Evolutionary conservation across 2,329 filamentous ascomycete genomes (phyloP).

Genomic region (Xylariaceae sp.): DNA sequence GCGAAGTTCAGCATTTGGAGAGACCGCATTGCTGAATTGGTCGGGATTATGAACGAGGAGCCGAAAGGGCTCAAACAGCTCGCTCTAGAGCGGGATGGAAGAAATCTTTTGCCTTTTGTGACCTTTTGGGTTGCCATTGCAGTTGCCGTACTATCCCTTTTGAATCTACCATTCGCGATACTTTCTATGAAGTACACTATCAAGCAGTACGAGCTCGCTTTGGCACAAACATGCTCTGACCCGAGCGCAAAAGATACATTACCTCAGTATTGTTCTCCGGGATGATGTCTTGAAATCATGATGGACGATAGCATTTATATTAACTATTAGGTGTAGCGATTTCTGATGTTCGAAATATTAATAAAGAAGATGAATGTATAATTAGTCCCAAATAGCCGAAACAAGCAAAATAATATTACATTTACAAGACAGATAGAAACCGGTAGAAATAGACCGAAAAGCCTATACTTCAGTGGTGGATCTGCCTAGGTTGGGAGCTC

Average conservation of each 20-base stretch:
- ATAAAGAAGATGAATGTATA: too few relatives aligned
- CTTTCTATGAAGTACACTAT: conserved; percentile 21
- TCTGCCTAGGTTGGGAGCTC: too few relatives aligned
- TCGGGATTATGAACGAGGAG: conserved; percentile 26
- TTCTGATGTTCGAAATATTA: not conserved
- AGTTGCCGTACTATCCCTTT: conserved; percentile 12
- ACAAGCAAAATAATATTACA: too few relatives aligned
- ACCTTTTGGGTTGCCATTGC: conserved; percentile 22
- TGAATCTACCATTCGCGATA: conserved; percentile 16
- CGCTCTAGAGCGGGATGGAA: conserved; percentile 15
- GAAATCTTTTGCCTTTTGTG: conserved; percentile 20
- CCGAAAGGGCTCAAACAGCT: conserved; percentile 21
- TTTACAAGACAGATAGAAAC: too few relatives aligned
- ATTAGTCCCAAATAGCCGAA: too few relatives aligned
- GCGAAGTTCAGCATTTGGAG: conserved; percentile 20
- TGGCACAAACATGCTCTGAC: conserved; percentile 18
- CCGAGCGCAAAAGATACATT: not conserved
- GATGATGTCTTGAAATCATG: not conserved
- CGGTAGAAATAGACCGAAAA: too few relatives aligned
- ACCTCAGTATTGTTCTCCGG: conserved; percentile 14
- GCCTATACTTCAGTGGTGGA: too few relatives aligned
- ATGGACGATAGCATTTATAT: not conserved
- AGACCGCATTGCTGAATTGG: conserved; percentile 13
- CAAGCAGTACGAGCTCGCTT: conserved; percentile 20
- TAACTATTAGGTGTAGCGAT: not conserved